Evolutionary conservation across 805 yeast species (phyloP).

Genomic region (Hermanozyma aechmeae): DNA sequence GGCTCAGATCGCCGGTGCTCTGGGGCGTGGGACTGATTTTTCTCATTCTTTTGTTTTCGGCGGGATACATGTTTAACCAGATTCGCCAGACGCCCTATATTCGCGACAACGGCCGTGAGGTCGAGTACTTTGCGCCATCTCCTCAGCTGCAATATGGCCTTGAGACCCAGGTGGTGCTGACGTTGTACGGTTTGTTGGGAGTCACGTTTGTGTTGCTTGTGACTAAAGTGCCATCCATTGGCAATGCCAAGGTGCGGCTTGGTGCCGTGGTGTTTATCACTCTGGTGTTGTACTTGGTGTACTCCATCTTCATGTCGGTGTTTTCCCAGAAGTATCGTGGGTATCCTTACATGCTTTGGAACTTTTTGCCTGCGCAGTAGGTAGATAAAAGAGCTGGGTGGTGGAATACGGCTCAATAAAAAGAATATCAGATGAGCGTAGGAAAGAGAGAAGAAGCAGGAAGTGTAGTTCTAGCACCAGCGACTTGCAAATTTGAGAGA

Average conservation of each 20-base stretch:
- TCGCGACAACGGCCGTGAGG: conserved; percentile 29
- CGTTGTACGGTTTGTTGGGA: conserved; percentile 62
- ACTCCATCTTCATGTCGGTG: conserved; percentile 53
- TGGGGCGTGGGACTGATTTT: conserved; percentile 72
- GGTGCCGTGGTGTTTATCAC: conserved; percentile 38
- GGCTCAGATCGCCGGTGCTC: conserved; percentile 43
- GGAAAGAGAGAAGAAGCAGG: too few relatives aligned
- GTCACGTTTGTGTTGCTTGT: conserved; percentile 50
- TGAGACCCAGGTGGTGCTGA: conserved; percentile 81
- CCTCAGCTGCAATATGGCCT: conserved; percentile 74
- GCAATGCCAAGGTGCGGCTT: conserved; percentile 37
- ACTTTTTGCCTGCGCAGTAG: conserved; percentile 3
- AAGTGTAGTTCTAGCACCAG: too few relatives aligned
- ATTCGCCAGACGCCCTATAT: conserved; percentile 70
- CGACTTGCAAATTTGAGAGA: too few relatives aligned
- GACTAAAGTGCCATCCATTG: conserved; percentile 43
- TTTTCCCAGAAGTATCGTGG: conserved; percentile 65
- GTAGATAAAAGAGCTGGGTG: too few relatives aligned
- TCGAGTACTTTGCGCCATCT: conserved; percentile 38
- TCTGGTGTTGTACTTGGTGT: conserved; percentile 42
- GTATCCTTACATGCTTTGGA: conserved; percentile 62
- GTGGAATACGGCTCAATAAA: too few relatives aligned
- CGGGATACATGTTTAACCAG: conserved; percentile 91
- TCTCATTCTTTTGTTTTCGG: conserved; percentile 57
- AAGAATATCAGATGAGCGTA: too few relatives aligned